A percentile compares a stretch with the other conserved stretches of the same genome.
Conservation (phyloP, 139 green algal genomes). For the Coelastrella sp. region DNA sequence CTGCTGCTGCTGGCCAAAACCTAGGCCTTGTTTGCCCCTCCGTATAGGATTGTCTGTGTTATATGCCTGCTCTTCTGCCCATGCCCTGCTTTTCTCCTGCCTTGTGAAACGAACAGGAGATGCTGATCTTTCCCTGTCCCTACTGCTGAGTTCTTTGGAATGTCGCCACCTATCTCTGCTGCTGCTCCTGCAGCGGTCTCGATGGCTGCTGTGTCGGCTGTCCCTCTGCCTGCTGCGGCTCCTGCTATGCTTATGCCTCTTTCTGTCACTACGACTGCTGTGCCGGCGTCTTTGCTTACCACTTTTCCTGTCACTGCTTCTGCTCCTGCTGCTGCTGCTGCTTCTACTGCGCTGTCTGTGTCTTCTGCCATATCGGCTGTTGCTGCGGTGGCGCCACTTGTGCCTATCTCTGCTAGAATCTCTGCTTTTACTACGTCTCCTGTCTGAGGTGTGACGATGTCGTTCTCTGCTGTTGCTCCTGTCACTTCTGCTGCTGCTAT, state of each 20-base stretch:
- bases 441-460: too few species aligned
- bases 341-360: not conserved
- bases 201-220: conserved; percentile 1
- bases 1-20: not conserved
- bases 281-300: too few species aligned
- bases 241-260: not conserved
- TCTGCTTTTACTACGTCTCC: not conserved
- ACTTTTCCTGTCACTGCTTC: conserved; percentile 16
- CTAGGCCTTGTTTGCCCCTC: conserved; percentile 33
- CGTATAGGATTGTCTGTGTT: not conserved
- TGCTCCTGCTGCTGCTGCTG: not conserved
- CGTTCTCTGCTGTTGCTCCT: not conserved
- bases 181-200: too few species aligned
- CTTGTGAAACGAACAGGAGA: not conserved
- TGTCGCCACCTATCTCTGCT: too few species aligned
- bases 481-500: not conserved
- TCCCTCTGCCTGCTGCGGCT: not conserved
- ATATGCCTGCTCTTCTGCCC: not conserved
- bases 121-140: too few species aligned
- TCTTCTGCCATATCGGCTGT: not conserved
- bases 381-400: not conserved
- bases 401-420: not conserved
- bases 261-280: too few species aligned
- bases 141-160: too few species aligned
- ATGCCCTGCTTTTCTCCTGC: not conserved